These are phyloP conservation scores for Zygnema circumcarinatum DNA, from an alignment of 139 green algal species.

Conservation along the genomic window DNA sequence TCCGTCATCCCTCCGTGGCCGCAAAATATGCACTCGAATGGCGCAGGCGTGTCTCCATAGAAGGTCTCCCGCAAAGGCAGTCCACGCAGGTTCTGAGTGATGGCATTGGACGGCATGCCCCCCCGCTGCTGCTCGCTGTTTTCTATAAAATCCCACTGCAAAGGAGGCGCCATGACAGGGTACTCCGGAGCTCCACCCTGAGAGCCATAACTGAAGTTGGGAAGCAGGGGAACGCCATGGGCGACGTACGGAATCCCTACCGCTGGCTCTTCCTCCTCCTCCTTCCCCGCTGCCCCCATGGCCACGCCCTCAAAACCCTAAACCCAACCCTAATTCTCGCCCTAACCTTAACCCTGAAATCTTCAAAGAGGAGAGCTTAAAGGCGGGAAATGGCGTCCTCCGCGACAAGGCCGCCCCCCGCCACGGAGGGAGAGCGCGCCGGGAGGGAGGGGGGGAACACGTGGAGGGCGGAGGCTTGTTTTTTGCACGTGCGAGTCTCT, in stretches of 20 bases:
- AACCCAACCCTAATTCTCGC: too few relatives aligned
- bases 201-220: neutral
- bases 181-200: neutral
- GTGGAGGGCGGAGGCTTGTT: too few relatives aligned
- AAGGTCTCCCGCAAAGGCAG: constrained; percentile 35
- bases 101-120: constrained; percentile 40
- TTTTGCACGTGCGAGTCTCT: too few relatives aligned
- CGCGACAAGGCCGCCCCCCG: neutral
- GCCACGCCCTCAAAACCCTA: too few relatives aligned
- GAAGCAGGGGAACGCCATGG: neutral
- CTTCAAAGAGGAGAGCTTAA: neutral
- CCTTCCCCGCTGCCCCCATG: neutral
- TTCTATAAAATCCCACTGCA: neutral
- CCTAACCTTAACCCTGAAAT: constrained; percentile 4
- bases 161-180: neutral
- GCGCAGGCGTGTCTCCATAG: constrained; percentile 53
- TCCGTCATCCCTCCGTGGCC: constrained; percentile 28
- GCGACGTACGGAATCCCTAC: neutral
- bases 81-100: constrained; percentile 25
- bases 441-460: too few relatives aligned
- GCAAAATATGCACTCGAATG: constrained; percentile 50
- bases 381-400: neutral
- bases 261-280: constrained; percentile 10
- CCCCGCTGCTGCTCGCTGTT: neutral
- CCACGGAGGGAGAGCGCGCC: too few relatives aligned